Evolutionary conservation across 2,329 filamentous ascomycete species (phyloP).

Genomic region (Talaromyces atroroseus): DNA sequence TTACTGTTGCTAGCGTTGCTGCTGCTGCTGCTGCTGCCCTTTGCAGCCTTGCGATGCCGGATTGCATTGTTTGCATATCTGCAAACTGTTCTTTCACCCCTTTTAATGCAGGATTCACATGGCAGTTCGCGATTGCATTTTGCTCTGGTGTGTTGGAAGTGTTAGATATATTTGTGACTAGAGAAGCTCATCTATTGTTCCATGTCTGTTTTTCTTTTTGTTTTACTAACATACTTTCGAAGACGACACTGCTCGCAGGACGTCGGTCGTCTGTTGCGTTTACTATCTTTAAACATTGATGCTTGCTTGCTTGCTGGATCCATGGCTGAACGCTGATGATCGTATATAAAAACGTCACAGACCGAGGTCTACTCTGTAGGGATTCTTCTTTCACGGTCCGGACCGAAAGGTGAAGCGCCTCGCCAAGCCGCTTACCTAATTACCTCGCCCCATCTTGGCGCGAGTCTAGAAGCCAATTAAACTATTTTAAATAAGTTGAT

Average conservation of each 20-base stretch:
- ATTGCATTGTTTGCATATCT: conserved; percentile 14
- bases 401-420: too few relatives aligned
- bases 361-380: too few relatives aligned
- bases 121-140: conserved; percentile 13
- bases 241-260: conserved; percentile 14
- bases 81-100: conserved; percentile 8
- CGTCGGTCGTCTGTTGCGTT: conserved; percentile 13
- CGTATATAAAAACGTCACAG: neutral
- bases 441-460: too few relatives aligned
- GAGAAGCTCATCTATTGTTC: too few relatives aligned
- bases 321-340: neutral
- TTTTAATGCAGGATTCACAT: conserved; percentile 10
- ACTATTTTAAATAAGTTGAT: too few relatives aligned
- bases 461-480: too few relatives aligned
- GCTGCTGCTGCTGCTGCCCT: conserved; percentile 35
- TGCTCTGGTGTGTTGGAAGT: neutral
- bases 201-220: neutral
- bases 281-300: conserved; percentile 7
- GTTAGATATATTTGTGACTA: neutral
- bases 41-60: conserved; percentile 1
- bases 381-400: too few relatives aligned
- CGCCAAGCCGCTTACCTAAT: too few relatives aligned
- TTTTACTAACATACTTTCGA: conserved; percentile 5
- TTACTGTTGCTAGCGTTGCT: conserved; percentile 42
- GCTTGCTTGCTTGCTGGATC: neutral